Conservation (phyloP, 345 rosid species). For the Euclidium syriacum region DNA sequence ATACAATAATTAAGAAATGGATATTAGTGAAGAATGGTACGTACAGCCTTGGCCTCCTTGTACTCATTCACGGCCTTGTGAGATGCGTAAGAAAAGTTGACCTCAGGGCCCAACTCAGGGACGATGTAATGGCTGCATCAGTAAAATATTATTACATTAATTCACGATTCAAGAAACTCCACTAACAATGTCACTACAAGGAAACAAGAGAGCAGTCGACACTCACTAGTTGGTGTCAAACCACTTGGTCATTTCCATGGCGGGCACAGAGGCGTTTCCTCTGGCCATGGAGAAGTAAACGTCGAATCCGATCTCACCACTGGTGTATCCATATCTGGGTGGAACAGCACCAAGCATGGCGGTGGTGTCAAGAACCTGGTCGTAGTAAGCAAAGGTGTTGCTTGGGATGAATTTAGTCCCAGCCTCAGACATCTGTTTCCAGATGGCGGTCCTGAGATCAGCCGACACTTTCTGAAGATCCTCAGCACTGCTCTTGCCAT, state of each 20-base stretch:
- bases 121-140: conserved; percentile 85
- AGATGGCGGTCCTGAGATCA: conserved; percentile 86
- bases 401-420: conserved; percentile 89
- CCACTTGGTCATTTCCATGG: conserved; percentile 99
- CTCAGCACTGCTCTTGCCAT: conserved; percentile 87
- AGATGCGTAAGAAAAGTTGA: conserved; percentile 82
- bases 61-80: conserved; percentile 95
- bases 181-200: not conserved
- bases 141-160: not conserved
- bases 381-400: conserved; percentile 92
- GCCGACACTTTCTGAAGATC: conserved; percentile 88
- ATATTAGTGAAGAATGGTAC: conserved; percentile 27
- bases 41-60: conserved; percentile 94
- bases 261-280: conserved; percentile 95
- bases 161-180: not conserved
- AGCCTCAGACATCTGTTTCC: conserved; percentile 90
- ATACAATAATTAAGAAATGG: not conserved
- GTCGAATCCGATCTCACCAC: conserved; percentile 86
- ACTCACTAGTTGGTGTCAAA: conserved; percentile 99
- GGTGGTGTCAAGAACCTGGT: conserved; percentile 93
- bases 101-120: conserved; percentile 95
- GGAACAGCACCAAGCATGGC: conserved; percentile 99
- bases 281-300: conserved; percentile 97
- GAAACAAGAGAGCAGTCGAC: not conserved
- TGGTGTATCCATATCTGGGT: conserved; percentile 69